A percentile compares a stretch with the other conserved stretches of the same genome.
phyloP scores from a whole-genome alignment of 768 basidiomycete genomes.

The Leccinum longicurvipes region DNA sequence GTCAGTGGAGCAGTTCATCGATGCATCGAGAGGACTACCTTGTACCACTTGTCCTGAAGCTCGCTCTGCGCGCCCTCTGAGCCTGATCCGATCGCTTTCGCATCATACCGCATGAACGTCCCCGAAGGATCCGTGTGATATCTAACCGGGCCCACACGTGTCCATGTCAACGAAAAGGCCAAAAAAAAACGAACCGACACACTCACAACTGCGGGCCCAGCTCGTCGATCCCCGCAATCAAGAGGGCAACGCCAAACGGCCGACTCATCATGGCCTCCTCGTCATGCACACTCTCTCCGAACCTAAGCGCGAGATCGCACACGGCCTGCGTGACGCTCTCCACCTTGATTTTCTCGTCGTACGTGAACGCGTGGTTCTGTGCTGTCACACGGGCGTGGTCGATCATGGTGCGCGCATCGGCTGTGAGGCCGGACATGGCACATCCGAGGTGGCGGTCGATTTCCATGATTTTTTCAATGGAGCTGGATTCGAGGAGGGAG shows the following conservation, averaged over 20 bases:
- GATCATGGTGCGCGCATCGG: conserved; percentile 98
- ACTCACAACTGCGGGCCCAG: conserved; percentile 91
- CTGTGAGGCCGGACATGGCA: conserved; percentile 96
- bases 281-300: conserved; percentile 98
- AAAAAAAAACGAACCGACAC: background rate
- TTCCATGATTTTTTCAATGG: conserved; percentile 99
- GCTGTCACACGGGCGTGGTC: conserved; percentile 98
- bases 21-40: conserved; percentile 44
- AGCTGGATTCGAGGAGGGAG: conserved; percentile 88
- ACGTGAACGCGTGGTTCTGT: conserved; percentile 94
- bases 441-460: conserved; percentile 96
- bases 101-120: conserved; percentile 94
- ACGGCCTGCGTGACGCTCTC: conserved; percentile 98
- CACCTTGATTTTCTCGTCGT: conserved; percentile 95
- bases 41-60: conserved; percentile 96
- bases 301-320: conserved; percentile 93
- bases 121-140: conserved; percentile 99
- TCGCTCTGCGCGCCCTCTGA: conserved; percentile 97
- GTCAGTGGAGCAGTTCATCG: conserved; percentile 6
- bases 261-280: conserved; percentile 99
- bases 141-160: conserved; percentile 40
- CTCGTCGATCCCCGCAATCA: conserved; percentile 98
- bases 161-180: background rate
- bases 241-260: conserved; percentile 95
- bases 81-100: conserved; percentile 97